These are phyloP conservation scores for Emydomyces testavorans DNA, from an alignment of 2,329 filamentous ascomycete species.

Conservation along the genomic window DNA sequence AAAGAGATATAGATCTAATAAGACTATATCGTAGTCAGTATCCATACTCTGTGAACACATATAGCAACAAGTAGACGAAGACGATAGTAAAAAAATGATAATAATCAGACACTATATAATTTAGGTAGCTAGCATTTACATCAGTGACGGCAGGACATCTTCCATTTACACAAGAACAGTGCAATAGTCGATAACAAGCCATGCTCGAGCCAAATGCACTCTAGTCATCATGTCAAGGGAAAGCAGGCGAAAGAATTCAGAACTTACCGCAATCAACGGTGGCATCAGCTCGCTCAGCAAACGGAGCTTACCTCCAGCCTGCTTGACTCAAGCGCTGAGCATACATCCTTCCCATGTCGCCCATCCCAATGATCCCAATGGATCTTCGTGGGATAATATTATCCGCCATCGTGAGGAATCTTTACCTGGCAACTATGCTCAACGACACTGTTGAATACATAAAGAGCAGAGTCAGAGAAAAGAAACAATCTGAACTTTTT, in stretches of 20 bases:
- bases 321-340: slow-evolving; percentile 75
- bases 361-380: slow-evolving; percentile 95
- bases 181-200: slow-evolving; percentile 48
- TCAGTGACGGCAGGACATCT: slow-evolving; percentile 68
- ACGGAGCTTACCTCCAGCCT: slow-evolving; percentile 76
- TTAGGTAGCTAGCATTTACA: slow-evolving; percentile 99
- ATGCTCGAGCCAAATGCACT: slow-evolving; percentile 99
- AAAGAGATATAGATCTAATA: background rate
- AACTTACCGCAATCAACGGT: slow-evolving; percentile 28
- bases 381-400: slow-evolving; percentile 48
- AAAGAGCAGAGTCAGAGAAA: background rate
- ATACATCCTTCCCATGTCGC: slow-evolving; percentile 99
- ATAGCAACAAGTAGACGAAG: slow-evolving; percentile 22
- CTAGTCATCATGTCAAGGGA: slow-evolving; percentile 80
- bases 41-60: background rate
- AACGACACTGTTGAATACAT: background rate
- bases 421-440: background rate
- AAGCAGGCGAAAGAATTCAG: slow-evolving; percentile 7
- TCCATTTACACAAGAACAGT: slow-evolving; percentile 63
- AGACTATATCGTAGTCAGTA: slow-evolving; percentile 3
- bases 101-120: slow-evolving; percentile 69
- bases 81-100: slow-evolving; percentile 21
- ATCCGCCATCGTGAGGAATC: slow-evolving; percentile 3
- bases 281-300: slow-evolving; percentile 2
- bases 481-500: background rate